These are phyloP conservation scores for Chytridium lagenaria DNA, from an alignment of 371 early-diverging fungal species.

Conservation along the genomic window DNA sequence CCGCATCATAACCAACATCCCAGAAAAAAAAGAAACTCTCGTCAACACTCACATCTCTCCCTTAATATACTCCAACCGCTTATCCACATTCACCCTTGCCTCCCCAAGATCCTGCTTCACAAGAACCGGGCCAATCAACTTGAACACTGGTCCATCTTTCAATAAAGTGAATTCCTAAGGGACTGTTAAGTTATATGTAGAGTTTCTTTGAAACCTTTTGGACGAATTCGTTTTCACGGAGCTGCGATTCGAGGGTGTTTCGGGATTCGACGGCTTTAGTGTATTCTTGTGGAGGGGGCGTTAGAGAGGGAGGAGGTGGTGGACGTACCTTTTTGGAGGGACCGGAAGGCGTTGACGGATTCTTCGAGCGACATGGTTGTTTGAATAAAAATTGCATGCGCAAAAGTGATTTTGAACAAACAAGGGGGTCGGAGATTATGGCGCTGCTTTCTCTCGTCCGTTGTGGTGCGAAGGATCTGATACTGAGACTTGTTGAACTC, in stretches of 20 bases:
- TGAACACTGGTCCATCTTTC: constrained; percentile 87
- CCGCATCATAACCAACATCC: not conserved
- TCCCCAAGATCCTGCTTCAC: constrained; percentile 91
- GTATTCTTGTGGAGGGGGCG: constrained; percentile 64
- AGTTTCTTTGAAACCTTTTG: no score
- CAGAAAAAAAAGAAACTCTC: not conserved
- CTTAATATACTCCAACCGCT: constrained; percentile 90
- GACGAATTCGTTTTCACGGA: constrained; percentile 93
- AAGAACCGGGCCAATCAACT: constrained; percentile 93
- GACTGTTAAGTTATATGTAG: no score
- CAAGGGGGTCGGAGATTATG: no score
- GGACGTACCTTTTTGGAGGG: constrained; percentile 38
- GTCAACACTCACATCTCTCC: constrained; percentile 78
- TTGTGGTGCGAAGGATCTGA: no score
- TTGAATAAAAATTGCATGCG: no score
- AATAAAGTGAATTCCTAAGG: constrained; percentile 91
- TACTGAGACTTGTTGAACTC: no score
- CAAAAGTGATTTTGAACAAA: no score
- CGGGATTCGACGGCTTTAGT: constrained; percentile 75
- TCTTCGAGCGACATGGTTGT: no score
- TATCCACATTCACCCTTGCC: constrained; percentile 86
- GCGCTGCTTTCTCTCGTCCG: no score
- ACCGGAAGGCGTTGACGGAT: constrained; percentile 37
- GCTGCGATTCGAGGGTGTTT: constrained; percentile 90
- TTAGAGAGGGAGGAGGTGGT: not conserved